Percentiles rank a stretch among this genome's conserved stretches.
Evolutionary conservation across 805 yeast species (phyloP).

Genomic region (Metschnikowia kofuensis): DNA sequence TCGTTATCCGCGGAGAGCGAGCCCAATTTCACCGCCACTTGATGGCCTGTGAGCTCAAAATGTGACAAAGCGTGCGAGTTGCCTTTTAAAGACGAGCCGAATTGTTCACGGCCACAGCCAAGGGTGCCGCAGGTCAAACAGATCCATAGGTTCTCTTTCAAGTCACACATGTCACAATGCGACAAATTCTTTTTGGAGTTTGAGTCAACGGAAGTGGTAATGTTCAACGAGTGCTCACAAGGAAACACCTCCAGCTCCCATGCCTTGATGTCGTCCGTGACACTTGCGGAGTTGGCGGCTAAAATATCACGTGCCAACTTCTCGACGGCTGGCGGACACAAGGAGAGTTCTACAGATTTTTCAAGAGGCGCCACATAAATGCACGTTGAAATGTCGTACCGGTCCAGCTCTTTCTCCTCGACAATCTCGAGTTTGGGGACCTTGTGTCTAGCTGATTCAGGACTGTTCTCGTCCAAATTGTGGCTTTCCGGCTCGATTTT

Average conservation of each 20-base stretch:
- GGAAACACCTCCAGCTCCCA: conserved; percentile 90
- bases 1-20: conserved; percentile 69
- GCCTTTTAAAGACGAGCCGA: conserved; percentile 86
- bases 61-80: conserved; percentile 87
- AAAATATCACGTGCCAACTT: conserved; percentile 45
- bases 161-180: conserved; percentile 57
- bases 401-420: conserved; percentile 60
- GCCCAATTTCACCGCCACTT: conserved; percentile 87
- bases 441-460: conserved; percentile 31
- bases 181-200: conserved; percentile 44
- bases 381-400: conserved; percentile 46
- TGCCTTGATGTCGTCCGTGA: conserved; percentile 69
- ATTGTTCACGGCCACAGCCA: conserved; percentile 94
- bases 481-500: conserved; percentile 8
- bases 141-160: conserved; percentile 83
- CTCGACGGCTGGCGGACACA: conserved; percentile 22
- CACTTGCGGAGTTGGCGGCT: conserved; percentile 55
- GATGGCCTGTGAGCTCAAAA: conserved; percentile 57
- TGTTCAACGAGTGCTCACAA: conserved; percentile 70
- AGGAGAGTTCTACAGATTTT: conserved; percentile 22
- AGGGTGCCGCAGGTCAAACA: conserved; percentile 87
- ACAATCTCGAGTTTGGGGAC: conserved; percentile 65
- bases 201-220: conserved; percentile 36
- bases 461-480: conserved; percentile 22
- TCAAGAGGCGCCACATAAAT: conserved; percentile 40